phyloP scores from a whole-genome alignment of 1,139 yeast genomes.

The Eremothecium coryli region DNA sequence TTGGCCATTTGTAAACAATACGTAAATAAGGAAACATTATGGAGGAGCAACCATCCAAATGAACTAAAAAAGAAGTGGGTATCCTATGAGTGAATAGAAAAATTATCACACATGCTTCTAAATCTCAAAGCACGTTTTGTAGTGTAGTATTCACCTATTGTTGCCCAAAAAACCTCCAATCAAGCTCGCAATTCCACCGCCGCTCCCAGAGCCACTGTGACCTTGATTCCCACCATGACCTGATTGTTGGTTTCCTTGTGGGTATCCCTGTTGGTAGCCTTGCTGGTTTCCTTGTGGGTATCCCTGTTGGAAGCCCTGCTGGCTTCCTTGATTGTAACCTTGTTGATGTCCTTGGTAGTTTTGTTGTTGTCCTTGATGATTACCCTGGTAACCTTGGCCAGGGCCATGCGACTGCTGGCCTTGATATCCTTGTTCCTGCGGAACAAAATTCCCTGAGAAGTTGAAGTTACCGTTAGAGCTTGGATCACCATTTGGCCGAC shows the following conservation, averaged over 20 bases:
- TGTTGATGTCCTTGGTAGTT: neutral
- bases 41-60: too few species aligned
- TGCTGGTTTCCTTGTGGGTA: neutral
- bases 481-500: neutral
- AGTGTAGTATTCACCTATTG: too few species aligned
- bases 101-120: too few species aligned
- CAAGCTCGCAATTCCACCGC: neutral
- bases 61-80: too few species aligned
- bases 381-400: neutral
- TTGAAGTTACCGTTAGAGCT: neutral
- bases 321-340: neutral
- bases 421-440: neutral
- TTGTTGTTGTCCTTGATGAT: neutral
- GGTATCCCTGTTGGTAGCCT: neutral
- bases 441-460: neutral
- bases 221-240: constrained; percentile 1
- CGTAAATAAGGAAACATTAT: too few species aligned
- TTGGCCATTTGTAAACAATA: too few species aligned
- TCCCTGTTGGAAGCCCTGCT: constrained; percentile 1
- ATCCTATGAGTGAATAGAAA: too few species aligned
- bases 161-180: too few species aligned
- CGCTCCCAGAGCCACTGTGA: neutral
- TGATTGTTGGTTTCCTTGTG: neutral
- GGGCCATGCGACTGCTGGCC: too few species aligned
- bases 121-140: too few species aligned